These are phyloP conservation scores for Penicillium palitans DNA, from an alignment of 2,329 filamentous ascomycete species.

Conservation along the genomic window DNA sequence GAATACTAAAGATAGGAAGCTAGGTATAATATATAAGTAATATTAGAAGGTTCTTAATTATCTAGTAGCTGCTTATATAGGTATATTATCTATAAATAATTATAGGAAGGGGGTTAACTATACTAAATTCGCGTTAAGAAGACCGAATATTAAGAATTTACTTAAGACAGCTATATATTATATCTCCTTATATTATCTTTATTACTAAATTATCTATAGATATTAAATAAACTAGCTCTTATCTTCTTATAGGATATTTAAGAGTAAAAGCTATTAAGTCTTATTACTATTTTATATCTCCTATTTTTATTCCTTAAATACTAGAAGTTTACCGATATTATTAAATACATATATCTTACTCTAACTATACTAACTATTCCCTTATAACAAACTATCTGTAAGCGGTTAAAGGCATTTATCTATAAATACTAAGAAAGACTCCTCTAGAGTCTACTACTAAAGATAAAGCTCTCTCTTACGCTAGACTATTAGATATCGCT, in stretches of 20 bases:
- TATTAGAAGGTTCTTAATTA: no score
- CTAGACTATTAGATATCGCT: background rate
- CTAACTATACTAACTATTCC: background rate
- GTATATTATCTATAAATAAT: background rate
- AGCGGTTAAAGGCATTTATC: background rate
- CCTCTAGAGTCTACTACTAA: background rate
- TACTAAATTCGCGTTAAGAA: background rate
- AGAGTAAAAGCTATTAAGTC: no score
- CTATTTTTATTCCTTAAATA: no score
- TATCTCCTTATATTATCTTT: background rate
- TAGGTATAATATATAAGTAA: no score
- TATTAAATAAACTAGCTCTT: background rate
- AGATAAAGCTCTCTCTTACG: background rate
- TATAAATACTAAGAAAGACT: background rate
- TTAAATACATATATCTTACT: no score
- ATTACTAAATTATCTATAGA: background rate
- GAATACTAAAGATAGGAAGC: no score
- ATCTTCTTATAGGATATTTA: background rate
- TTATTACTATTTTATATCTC: no score
- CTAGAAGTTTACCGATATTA: no score
- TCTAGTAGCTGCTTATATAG: background rate
- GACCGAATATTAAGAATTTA: background rate
- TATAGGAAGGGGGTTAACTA: background rate
- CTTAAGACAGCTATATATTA: background rate
- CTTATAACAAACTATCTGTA: background rate